These are phyloP conservation scores for Salix purpurea DNA, from an alignment of 345 rosid genomes.

Conservation along the genomic window DNA sequence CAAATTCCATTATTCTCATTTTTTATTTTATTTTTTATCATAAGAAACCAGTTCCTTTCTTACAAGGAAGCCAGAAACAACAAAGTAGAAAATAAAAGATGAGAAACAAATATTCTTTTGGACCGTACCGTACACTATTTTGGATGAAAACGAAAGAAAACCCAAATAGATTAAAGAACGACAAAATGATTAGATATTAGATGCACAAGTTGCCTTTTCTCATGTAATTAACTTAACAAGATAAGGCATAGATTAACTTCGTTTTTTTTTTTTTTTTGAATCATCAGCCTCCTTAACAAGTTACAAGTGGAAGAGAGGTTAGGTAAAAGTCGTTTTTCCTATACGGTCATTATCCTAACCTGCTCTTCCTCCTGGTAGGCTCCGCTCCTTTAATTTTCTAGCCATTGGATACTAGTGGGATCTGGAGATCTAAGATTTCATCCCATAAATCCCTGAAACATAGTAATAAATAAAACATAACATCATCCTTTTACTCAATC, in stretches of 20 bases:
- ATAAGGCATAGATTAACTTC: not conserved
- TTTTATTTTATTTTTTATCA: not conserved
- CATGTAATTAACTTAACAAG: not conserved
- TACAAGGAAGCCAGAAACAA: not conserved
- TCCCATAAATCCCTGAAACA: not conserved
- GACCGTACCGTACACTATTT: not conserved
- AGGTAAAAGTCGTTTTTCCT: constrained; percentile 37
- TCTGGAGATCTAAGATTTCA: not conserved
- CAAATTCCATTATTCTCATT: not conserved
- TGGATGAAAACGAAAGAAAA: not conserved
- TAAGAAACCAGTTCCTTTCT: not conserved
- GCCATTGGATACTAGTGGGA: not conserved
- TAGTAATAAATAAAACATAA: not conserved
- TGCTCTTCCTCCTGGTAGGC: constrained; percentile 6
- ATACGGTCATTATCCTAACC: constrained; percentile 24
- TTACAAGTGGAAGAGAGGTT: constrained; percentile 27
- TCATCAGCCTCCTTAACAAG: constrained; percentile 5
- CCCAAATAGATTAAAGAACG: not conserved
- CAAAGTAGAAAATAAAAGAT: not conserved
- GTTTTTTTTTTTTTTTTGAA: constrained; percentile 5
- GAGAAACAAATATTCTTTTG: not conserved
- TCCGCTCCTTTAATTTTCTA: not conserved
- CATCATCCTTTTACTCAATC: not conserved
- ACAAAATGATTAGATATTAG: not conserved
- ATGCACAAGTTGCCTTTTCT: not conserved